Evolutionary conservation across 148 eudicot species (phyloP).

Genomic region (Fagopyrum esculentum): DNA sequence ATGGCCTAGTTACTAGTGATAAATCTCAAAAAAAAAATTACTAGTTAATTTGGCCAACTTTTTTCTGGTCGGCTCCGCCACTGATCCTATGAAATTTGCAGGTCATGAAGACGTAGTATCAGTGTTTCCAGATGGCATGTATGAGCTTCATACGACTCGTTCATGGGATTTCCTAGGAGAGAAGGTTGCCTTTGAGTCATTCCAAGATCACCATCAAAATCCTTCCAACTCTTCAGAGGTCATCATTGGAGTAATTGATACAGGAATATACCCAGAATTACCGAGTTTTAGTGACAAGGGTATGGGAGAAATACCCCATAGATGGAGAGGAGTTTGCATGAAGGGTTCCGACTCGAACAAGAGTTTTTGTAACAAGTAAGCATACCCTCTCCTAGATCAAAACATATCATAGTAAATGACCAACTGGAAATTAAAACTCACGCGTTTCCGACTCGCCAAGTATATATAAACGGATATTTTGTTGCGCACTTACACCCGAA

Average conservation of each 20-base stretch:
- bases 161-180: constrained; percentile 60
- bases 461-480: no score
- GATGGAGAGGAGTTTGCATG: constrained; percentile 75
- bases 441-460: no score
- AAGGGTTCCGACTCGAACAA: constrained; percentile 38
- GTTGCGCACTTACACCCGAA: no score
- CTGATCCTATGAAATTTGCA: constrained; percentile 22
- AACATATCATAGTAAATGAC: background rate
- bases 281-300: constrained; percentile 54
- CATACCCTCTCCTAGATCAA: no score
- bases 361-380: constrained; percentile 50
- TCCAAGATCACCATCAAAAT: constrained; percentile 11
- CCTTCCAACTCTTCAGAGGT: constrained; percentile 24
- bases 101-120: constrained; percentile 52
- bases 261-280: constrained; percentile 73
- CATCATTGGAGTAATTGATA: constrained; percentile 49
- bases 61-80: no score
- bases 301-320: constrained; percentile 45
- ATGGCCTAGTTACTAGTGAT: no score
- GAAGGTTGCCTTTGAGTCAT: constrained; percentile 22
- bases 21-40: no score
- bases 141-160: constrained; percentile 54
- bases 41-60: no score
- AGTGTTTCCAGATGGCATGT: constrained; percentile 43
- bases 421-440: background rate